Base-by-base conservation (phyloP, 1,139 yeast genomes). In the Candida freyschussii region DNA sequence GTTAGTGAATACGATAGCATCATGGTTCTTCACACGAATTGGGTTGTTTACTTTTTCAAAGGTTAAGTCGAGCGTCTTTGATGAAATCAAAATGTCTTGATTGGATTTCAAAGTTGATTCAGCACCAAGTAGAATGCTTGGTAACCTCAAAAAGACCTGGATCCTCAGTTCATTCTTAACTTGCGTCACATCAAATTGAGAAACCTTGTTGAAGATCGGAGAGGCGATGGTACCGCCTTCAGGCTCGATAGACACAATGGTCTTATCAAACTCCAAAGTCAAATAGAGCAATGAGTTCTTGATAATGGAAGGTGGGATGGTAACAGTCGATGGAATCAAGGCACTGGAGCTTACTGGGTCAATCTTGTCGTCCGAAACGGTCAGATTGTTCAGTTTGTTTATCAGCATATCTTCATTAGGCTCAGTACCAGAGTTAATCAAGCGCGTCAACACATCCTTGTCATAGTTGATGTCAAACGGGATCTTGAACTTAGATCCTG, bases 141-240 rank as follows among this genome's bases (percentile, higher is more conserved):
- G 95, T 36, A 85, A 69, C 41, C 91, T 69, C 32, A 83, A 78
- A 55, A 82, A 87, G 21, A 84, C 70, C 56, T 83, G 89, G 35
- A 86, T 64, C 45, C 74, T 78, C 36, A 78, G 56, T 33, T 60
- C 75, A 51, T 67, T 77, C 54, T 59, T 59, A 56, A 47, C 61
- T 44, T 85, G 75, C 10, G 94, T 80, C 17, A 89, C 95, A 67
- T 91, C 98, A 56, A 91, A 91, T 8, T 89, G 78, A 10, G 95
- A 84, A 14, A 85, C 87, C 48, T 83, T 84, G 56, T 87, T 89
- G 78, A 95, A 91, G 15, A 67, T 65, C 3, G 89, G 85, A 33
- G 63, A 57, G 17, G 70, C 67, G 39, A 78, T 63, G 0, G 86
- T 72, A 12, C 95, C 95, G 39, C 74, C 68, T 27, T 76, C 76